A percentile compares a stretch with the other conserved stretches of the same genome.
phyloP scores from a whole-genome alignment of 2,329 filamentous ascomycete species.

The Scedosporium dehoogii region DNA sequence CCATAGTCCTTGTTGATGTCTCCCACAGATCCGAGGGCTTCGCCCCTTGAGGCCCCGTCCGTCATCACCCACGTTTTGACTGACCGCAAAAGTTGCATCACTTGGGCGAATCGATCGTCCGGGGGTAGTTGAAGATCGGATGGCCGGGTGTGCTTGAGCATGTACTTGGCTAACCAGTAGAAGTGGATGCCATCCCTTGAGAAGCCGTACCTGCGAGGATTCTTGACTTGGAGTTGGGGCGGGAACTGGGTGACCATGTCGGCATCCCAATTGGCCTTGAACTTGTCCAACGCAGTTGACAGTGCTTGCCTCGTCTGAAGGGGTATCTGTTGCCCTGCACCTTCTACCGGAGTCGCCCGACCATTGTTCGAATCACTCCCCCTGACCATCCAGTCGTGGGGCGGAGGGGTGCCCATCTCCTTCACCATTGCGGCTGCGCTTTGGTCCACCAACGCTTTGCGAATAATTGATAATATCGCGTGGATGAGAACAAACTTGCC shows the following conservation, averaged over 20 bases:
- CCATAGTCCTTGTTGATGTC: conserved; percentile 61
- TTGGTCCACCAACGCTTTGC: conserved; percentile 30
- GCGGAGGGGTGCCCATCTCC: conserved; percentile 44
- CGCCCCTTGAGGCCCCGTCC: conserved; percentile 54
- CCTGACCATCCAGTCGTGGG: conserved; percentile 46
- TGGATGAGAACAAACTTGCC: conserved; percentile 68
- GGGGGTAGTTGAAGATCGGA: conserved; percentile 44
- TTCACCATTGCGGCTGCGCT: conserved; percentile 21
- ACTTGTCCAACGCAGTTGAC: conserved; percentile 55
- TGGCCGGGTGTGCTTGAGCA: conserved; percentile 48
- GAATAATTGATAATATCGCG: conserved; percentile 53
- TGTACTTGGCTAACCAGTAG: conserved; percentile 59
- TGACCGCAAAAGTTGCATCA: conserved; percentile 51
- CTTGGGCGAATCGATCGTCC: conserved; percentile 50
- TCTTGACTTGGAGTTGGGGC: conserved; percentile 32
- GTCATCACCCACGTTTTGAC: conserved; percentile 50
- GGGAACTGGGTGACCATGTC: conserved; percentile 62
- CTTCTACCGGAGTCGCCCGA: conserved; percentile 34
- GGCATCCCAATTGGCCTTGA: conserved; percentile 62
- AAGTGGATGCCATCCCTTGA: conserved; percentile 63
- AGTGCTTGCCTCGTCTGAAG: conserved; percentile 37
- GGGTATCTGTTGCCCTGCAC: conserved; percentile 24
- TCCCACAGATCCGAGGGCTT: conserved; percentile 58
- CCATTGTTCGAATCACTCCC: conserved; percentile 31
- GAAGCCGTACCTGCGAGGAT: conserved; percentile 54